A percentile compares a stretch with the other conserved stretches of the same genome.
These are phyloP conservation scores for Lophiotrema nucula DNA, from an alignment of 495 filamentous ascomycete genomes.

Conservation along the genomic window DNA sequence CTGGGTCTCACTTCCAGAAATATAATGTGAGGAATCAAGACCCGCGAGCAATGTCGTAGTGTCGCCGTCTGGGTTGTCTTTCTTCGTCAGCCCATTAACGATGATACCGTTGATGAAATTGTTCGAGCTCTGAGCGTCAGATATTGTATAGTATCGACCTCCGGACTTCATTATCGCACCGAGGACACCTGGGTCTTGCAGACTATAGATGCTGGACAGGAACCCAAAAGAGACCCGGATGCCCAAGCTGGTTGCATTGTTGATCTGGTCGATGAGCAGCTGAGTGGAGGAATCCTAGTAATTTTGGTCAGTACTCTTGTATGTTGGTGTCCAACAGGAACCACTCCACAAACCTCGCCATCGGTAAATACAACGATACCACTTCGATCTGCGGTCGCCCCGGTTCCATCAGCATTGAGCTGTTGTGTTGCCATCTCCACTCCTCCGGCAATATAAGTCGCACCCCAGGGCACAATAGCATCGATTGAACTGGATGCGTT, in stretches of 20 bases:
- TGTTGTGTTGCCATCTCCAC: conserved; percentile 34
- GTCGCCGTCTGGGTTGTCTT: conserved; percentile 37
- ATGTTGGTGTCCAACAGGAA: neutral
- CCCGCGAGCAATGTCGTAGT: conserved; percentile 35
- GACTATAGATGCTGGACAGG: conserved; percentile 1
- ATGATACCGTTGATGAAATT: conserved; percentile 37
- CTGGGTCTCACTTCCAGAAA: conserved; percentile 29
- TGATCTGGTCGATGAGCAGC: conserved; percentile 34
- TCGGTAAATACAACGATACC: conserved; percentile 44
- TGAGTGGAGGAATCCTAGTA: conserved; percentile 8
- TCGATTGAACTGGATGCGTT: conserved; percentile 17
- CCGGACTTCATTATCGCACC: conserved; percentile 35
- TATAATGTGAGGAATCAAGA: conserved; percentile 22
- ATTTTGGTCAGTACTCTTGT: neutral
- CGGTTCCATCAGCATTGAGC: conserved; percentile 11
- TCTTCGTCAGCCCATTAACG: conserved; percentile 34
- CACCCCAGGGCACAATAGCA: conserved; percentile 15
- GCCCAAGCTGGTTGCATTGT: conserved; percentile 30
- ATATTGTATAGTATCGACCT: conserved; percentile 39
- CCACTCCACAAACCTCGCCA: conserved; percentile 11
- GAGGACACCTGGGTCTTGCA: conserved; percentile 28
- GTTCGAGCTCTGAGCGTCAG: conserved; percentile 28
- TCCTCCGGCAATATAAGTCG: conserved; percentile 34
- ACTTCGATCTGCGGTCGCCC: conserved; percentile 28
- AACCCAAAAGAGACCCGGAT: conserved; percentile 42